Evolutionary conservation across 2,329 filamentous ascomycete genomes (phyloP), one percentile per base, ranked within the genome.

Genomic region (Paraphaeosphaeria sporulosa): DNA sequence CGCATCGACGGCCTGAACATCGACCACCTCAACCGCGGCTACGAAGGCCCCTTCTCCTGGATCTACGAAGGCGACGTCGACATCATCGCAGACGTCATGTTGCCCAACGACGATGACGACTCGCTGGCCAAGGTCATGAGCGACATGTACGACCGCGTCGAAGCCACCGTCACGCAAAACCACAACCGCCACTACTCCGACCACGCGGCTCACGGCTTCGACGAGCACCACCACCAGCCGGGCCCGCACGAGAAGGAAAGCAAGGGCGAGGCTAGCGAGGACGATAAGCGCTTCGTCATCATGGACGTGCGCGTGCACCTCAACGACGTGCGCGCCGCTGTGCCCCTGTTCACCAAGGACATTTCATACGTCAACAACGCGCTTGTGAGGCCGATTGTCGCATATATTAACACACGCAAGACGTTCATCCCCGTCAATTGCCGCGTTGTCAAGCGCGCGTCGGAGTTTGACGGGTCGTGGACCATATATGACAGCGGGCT

Each of bases 61-160:
- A 99, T 99, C 55, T 91, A 96, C 67, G 93, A 98, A 79, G 95
- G 95, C 36, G 96, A 95, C 64, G 93, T 99, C 43, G 95, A 99
- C 74, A 97, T 99, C 63, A 89, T 98, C 15, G 91, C 95, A 7
- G 95, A 99, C 71, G 89, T 99, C 65, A 94, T 97, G 88, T 92
- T 99, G 63, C 95, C 95, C 0, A 88, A 89, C 34, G 95, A 98
- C 57, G 87, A 88, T 43, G 92, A 96, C 60, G 93, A 94, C 63
- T 92, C 94, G 64, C 89, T 99, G 58, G 90, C 90, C 25, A 97
- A 97, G 76, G 93, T 97, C 48, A 91, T 99, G 86, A 90, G 91
- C n/a, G 94, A 97, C 74, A 94, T 99, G 71, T 98, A 98, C 78
- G 94, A 98, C 76, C 91, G 93, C 62, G 87, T 99, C 73, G 95